Base-by-base conservation (phyloP, 805 yeast genomes). In the Jamesozyma rosinii region DNA sequence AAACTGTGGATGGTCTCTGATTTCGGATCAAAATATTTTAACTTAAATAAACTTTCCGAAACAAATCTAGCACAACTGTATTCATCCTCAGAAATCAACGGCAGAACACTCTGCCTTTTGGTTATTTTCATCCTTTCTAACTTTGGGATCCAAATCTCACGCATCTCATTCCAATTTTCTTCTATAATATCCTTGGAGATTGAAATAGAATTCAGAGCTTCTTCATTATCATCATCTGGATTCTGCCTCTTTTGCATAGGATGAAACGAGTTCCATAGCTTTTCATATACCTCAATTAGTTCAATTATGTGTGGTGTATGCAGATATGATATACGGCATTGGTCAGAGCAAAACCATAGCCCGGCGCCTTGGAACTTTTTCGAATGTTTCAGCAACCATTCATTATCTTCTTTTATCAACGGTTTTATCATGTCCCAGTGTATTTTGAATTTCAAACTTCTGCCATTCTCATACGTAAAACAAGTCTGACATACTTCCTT, bases 401-500 rank as follows among this genome's bases (percentile, higher is more conserved):
- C 15, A 6, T 40, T 41, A 15, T 34, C 13, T 24, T 37, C 35
- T 5, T 35, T 15, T 10, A 35, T 17, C 15, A 49, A 19, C 13
- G 39, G 35, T 15, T 32, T 46, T 10, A 51, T 22, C n/a, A 41
- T 45, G 17, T 21, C 30, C 31, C 41, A 39, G 15, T 47, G 40
- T 11, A 70, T 49, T 43, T 66, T 72, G 41, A 59, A 52, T 48
- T 74, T 77, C 62, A 76, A 61, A 33, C 64, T 62, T 29, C 58
- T 62, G 0, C 83, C 81, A 48, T 67, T 55, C 27, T 65, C 66
- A 49, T 77, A 80, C 2, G 49, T 42, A 52, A 69, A 76, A 49
- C 87, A 80, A 46, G 55, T 51, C 6, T 72, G 66, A 54, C 87
- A 80, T 1, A 76, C 82, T 51, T 80, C 86, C 49, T 77, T 79